Evolutionary conservation across 2,329 filamentous ascomycete genomes (phyloP).

Genomic region (Botryotinia calthae): DNA sequence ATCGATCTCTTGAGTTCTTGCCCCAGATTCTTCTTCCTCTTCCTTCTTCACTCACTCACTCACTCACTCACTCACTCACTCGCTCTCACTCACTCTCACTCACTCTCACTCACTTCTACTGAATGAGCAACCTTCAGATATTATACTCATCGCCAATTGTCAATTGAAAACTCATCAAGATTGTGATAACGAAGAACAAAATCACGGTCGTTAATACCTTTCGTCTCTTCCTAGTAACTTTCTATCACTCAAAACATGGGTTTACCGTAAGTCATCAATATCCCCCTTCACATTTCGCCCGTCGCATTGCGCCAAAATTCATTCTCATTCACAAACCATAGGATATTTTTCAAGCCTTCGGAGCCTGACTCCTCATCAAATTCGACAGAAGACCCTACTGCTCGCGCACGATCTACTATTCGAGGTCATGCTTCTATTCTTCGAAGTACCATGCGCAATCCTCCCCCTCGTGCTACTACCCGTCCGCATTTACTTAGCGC

Average conservation of each 20-base stretch:
- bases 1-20: no score
- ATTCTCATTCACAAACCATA: constrained; percentile 29
- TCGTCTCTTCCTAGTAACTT: background rate
- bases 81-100: no score
- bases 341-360: constrained; percentile 37
- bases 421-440: constrained; percentile 26
- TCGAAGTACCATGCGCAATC: background rate
- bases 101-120: background rate
- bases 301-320: constrained; percentile 15
- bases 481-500: background rate
- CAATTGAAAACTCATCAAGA: constrained; percentile 23
- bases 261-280: constrained; percentile 35
- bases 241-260: constrained; percentile 34
- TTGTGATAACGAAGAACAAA: constrained; percentile 21
- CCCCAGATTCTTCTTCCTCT: background rate
- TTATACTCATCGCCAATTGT: background rate
- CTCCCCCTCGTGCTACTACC: background rate
- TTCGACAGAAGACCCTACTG: constrained; percentile 33
- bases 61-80: no score
- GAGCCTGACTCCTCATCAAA: constrained; percentile 35
- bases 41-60: background rate
- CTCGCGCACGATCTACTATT: constrained; percentile 36
- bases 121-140: background rate
- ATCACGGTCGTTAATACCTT: constrained; percentile 26
- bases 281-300: constrained; percentile 21